A percentile compares a stretch with the other conserved stretches of the same genome.
These are phyloP conservation scores for Dryas integrifolia DNA, from an alignment of 331 rosid species.

Conservation along the genomic window DNA sequence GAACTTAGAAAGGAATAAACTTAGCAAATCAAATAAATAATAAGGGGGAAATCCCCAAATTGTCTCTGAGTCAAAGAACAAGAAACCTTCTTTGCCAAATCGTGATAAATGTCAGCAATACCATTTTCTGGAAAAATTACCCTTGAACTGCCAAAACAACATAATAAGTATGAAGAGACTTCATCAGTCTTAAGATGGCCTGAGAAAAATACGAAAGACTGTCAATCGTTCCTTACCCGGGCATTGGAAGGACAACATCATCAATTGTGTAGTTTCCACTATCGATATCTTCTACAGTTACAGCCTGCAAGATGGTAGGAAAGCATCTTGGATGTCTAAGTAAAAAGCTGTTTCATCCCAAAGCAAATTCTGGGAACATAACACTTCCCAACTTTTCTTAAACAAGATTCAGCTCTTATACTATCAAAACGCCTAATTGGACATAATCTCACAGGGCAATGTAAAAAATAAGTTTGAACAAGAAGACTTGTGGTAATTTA, in stretches of 20 bases:
- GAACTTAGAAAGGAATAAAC: neutral
- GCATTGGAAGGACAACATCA: constrained; percentile 87
- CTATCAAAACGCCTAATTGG: neutral
- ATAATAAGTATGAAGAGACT: constrained; percentile 15
- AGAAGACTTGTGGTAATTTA: neutral
- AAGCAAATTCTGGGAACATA: neutral
- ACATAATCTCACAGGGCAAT: neutral
- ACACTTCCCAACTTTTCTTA: neutral
- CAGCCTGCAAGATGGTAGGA: constrained; percentile 49
- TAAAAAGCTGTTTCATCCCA: neutral
- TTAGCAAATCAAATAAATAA: neutral
- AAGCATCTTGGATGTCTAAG: neutral
- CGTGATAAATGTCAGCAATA: constrained; percentile 63
- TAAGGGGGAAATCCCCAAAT: neutral
- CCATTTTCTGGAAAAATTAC: constrained; percentile 69
- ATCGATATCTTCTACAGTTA: constrained; percentile 63
- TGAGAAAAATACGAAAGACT: constrained; percentile 8
- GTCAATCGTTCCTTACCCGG: constrained; percentile 61
- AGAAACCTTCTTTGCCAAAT: constrained; percentile 75
- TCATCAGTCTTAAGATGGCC: constrained; percentile 12
- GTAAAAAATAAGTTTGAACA: neutral
- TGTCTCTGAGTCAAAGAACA: neutral
- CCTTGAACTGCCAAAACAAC: constrained; percentile 62
- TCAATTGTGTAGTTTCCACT: constrained; percentile 62
- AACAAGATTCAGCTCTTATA: neutral